Evolutionary conservation across 2,329 filamentous ascomycete species (phyloP), one percentile per base, ranked within the genome.

Genomic region (Fusarium anthophilum): DNA sequence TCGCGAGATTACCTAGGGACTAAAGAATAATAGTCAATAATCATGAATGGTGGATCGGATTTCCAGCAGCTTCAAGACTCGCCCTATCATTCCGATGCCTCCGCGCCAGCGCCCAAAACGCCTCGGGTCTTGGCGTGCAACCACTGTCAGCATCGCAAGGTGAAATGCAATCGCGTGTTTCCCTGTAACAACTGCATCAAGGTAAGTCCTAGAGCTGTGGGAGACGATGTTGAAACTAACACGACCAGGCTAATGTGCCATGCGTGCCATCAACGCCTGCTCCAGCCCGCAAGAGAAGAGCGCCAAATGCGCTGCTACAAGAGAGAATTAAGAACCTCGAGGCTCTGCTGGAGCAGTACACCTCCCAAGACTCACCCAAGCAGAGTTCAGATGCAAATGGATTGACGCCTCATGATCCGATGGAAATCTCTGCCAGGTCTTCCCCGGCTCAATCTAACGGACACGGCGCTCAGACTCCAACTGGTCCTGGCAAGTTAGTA

Each of bases 111-210:
- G 6, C 64, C 47, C 3, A 69, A 69, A 20, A 51, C 38, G 2
- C 56, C 48, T 30, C 56, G 66, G 12, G 38, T 69, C n/a, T 48
- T 69, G 24, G 64, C 66, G 9, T 69, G 66, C 11, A 69, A 54
- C 37, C 66, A 69, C 30, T 69, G 66, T 18, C 66, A 69, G 26
- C 65, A 69, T 30, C 66, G 66, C 20, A 69, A 69, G 6, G 67
- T 69, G 14, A 69, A 64, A 51, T 69, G 66, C 50, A 69, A 69
- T 24, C 66, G 66, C 10, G 32, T 69, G 5, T 69, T 69, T 45
- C 66, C 66, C 4, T 69, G 66, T 18, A 50, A 22, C 4, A 63
- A 69, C 14, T 69, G 66, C 32, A 24, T 38, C 10, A 69, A 69
- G 28, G 66, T 63, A 2, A 5, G 15, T 0, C 2, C 18, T 17